These are phyloP conservation scores for Cryptococcus sp. DNA, from an alignment of 1,284 basidiomycete species.

Conservation along the genomic window DNA sequence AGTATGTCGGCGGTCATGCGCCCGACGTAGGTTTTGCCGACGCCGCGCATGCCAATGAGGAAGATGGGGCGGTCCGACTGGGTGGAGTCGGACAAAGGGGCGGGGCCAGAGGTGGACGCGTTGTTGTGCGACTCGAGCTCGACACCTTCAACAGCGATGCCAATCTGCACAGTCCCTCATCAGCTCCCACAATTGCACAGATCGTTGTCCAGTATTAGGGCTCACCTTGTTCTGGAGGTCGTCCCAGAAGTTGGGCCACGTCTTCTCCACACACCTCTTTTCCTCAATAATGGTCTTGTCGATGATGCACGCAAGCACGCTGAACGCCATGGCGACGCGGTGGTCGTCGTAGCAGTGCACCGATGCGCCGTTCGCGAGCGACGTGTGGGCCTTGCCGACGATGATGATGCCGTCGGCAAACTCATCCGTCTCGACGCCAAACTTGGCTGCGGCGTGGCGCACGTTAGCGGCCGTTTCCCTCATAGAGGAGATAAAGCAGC, in stretches of 20 bases:
- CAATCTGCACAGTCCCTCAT: conserved; percentile 60
- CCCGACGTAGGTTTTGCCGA: conserved; percentile 90
- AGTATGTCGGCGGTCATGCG: conserved; percentile 70
- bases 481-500: background rate
- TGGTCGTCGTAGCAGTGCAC: conserved; percentile 98
- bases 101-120: conserved; percentile 50
- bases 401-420: conserved; percentile 91
- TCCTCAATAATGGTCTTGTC: conserved; percentile 81
- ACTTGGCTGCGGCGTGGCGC: conserved; percentile 64
- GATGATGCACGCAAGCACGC: conserved; percentile 75
- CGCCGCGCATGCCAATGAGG: conserved; percentile 94
- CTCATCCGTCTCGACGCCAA: conserved; percentile 88
- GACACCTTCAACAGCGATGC: conserved; percentile 80
- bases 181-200: background rate
- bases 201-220: background rate
- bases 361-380: conserved; percentile 65
- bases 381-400: conserved; percentile 66
- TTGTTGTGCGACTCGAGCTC: conserved; percentile 57
- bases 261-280: conserved; percentile 98
- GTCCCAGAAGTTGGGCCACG: conserved; percentile 99
- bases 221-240: conserved; percentile 86
- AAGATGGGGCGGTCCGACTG: conserved; percentile 64
- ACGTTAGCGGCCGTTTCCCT: background rate
- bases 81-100: conserved; percentile 41
- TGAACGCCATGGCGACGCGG: conserved; percentile 98